Conservation (phyloP, 768 basidiomycete genomes). For the Dentipellis fragilis region DNA sequence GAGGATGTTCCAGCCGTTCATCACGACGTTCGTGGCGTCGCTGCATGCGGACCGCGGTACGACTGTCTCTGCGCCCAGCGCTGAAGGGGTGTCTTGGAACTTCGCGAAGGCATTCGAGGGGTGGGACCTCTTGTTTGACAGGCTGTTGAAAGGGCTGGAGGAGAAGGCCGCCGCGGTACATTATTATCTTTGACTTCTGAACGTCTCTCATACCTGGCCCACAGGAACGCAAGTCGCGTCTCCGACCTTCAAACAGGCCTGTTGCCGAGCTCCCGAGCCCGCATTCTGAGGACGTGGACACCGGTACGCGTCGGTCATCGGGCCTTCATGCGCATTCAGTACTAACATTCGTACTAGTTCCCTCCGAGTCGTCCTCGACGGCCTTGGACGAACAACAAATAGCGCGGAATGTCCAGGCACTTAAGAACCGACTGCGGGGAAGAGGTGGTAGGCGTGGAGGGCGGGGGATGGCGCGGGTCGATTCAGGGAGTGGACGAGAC, state of each 20-base stretch:
- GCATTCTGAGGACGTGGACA: conserved; percentile 52
- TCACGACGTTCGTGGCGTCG: conserved; percentile 76
- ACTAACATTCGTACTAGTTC: conserved; percentile 24
- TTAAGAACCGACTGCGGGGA: conserved; percentile 78
- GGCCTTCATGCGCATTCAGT: background rate
- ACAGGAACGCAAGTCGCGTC: conserved; percentile 67
- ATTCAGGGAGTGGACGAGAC: conserved; percentile 47
- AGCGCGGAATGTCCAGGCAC: conserved; percentile 80
- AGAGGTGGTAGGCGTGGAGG: conserved; percentile 54
- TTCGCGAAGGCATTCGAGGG: conserved; percentile 61
- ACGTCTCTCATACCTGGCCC: background rate
- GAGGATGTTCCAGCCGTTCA: conserved; percentile 76
- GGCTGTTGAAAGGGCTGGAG: conserved; percentile 63
- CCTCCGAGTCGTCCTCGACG: conserved; percentile 37
- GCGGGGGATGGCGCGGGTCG: conserved; percentile 35
- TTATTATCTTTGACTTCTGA: conserved; percentile 3
- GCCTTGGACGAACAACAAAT: conserved; percentile 83
- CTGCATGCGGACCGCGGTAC: conserved; percentile 49
- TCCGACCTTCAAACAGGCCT: conserved; percentile 30
- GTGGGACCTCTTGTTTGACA: conserved; percentile 79
- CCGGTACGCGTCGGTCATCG: conserved; percentile 31
- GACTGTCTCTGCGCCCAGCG: conserved; percentile 22
- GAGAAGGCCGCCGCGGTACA: conserved; percentile 61
- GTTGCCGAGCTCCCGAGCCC: conserved; percentile 29
- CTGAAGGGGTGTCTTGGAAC: conserved; percentile 44